Evolutionary conservation across 495 filamentous ascomycete species (phyloP).

Genomic region (Ramalina peruviana): DNA sequence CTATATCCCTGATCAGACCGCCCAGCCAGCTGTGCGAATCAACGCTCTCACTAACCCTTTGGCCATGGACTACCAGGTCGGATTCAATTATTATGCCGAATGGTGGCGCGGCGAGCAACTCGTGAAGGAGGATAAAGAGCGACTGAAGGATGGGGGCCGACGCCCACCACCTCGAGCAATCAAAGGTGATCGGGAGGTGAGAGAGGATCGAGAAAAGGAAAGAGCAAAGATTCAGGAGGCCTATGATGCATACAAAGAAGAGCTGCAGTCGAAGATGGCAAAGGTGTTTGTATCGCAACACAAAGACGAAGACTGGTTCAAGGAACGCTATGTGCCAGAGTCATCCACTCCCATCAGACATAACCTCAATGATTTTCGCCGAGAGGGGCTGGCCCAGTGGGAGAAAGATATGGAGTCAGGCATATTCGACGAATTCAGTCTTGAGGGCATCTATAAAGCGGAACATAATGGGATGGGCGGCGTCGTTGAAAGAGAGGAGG

Average conservation of each 20-base stretch:
- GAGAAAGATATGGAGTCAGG: slow-evolving; percentile 67
- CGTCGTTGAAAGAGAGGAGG: slow-evolving; percentile 85
- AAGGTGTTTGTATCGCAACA: slow-evolving; percentile 77
- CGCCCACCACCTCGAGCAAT: slow-evolving; percentile 48
- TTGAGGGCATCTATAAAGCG: slow-evolving; percentile 90
- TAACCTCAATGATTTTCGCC: slow-evolving; percentile 61
- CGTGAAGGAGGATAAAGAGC: slow-evolving; percentile 79
- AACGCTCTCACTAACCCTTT: slow-evolving; percentile 76
- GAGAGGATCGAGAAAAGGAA: slow-evolving; percentile 80
- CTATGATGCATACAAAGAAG: slow-evolving; percentile 90
- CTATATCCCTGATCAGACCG: slow-evolving; percentile 78
- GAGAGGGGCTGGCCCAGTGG: slow-evolving; percentile 66
- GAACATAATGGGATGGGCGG: slow-evolving; percentile 82
- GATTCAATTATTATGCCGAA: slow-evolving; percentile 91
- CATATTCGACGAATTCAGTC: slow-evolving; percentile 81
- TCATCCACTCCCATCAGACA: slow-evolving; percentile 52
- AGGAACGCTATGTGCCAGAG: slow-evolving; percentile 81
- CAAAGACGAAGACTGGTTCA: slow-evolving; percentile 94
- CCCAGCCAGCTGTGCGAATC: slow-evolving; percentile 39
- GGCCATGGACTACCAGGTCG: slow-evolving; percentile 79
- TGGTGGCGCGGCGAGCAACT: slow-evolving; percentile 86
- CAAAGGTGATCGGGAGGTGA: slow-evolving; percentile 60
- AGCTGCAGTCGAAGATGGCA: slow-evolving; percentile 83
- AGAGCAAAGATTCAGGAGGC: slow-evolving; percentile 79
- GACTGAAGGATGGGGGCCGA: slow-evolving; percentile 57